A percentile compares a stretch with the other conserved stretches of the same genome.
These are phyloP conservation scores for Colletotrichum orchidophilum DNA, from an alignment of 2,329 filamentous ascomycete species.

Conservation along the genomic window DNA sequence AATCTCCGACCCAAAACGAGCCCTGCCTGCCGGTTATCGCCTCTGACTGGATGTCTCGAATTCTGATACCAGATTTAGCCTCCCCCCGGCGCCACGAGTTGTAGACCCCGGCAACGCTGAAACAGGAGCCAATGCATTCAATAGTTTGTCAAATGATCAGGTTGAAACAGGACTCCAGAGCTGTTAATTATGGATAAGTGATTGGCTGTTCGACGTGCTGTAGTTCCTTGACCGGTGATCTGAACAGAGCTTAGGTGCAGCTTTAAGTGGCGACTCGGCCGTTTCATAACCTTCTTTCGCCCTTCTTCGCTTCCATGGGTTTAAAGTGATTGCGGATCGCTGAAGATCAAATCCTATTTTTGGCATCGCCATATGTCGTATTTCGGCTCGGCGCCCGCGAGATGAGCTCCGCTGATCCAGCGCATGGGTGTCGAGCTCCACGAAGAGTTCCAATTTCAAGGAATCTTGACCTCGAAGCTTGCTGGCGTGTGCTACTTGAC, in stretches of 20 bases:
- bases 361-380: constrained; percentile 8
- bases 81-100: constrained; percentile 4
- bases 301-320: constrained; percentile 17
- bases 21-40: not conserved
- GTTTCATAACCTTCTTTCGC: constrained; percentile 29
- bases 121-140: constrained; percentile 16
- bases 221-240: constrained; percentile 19
- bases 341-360: constrained; percentile 26
- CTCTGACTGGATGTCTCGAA: constrained; percentile 17
- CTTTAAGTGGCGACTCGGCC: not conserved
- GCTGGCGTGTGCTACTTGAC: not conserved
- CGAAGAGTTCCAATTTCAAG: not conserved
- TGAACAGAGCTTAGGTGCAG: constrained; percentile 20
- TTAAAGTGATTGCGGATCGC: not conserved
- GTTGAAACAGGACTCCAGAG: constrained; percentile 1
- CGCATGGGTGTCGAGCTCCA: not conserved
- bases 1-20: constrained; percentile 27
- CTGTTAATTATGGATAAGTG: not conserved
- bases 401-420: not conserved
- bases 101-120: constrained; percentile 18
- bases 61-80: constrained; percentile 24
- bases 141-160: constrained; percentile 9
- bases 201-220: not conserved
- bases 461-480: not conserved
- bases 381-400: constrained; percentile 3